Base-by-base conservation (phyloP, 2,329 filamentous ascomycete genomes). In the Fusarium pseudoanthophilum region DNA sequence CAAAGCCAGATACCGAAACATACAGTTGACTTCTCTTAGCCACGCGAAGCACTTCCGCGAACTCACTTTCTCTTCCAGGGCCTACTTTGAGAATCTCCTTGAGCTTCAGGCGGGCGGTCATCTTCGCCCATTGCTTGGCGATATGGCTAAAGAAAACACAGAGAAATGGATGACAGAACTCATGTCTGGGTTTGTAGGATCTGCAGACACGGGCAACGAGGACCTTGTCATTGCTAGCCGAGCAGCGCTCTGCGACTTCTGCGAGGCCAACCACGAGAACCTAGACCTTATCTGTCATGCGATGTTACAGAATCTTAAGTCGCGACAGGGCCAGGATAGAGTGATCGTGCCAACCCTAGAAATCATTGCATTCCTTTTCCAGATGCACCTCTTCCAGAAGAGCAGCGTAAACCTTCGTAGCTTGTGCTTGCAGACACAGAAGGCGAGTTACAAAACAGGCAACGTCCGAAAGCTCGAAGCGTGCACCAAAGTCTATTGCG, bases 381-480 rank as follows among this genome's bases (percentile, higher is more conserved):
- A 95, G 83, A 87, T 84, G 51, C 87, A 82, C 16, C 80, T 87
- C 57, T 85, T 87, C 73, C 84, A 82, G 80, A 80, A 76, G 32
- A 84, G 80, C 73, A 74, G 74, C 11, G 73, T 85, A 21, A 83
- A 86, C 71, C 79, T 85, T 79, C 89, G 89, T 68, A 85, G 81
- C 11, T 83, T 97, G 7, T 94, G 95, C 67, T 85, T 91, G 11
- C 85, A 90, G 40, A 89, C 92, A 8, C 94, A 97, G 78, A 94
- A 92, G 81, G 88, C 93, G 1, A 93, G 95, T 72, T 95, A 93
- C 84, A 95, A 95, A 82, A 93, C 92, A 2, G 90, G 92, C 26
- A 96, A 94, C 79, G 89, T 97, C 48, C 89, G 91, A 57, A 95
- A 96, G 80, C 86, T 98, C 3, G 89, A 94, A 79, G 92, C 94